Evolutionary conservation across 1,284 basidiomycete genomes (phyloP).

Genomic region (Thelephora terrestris): DNA sequence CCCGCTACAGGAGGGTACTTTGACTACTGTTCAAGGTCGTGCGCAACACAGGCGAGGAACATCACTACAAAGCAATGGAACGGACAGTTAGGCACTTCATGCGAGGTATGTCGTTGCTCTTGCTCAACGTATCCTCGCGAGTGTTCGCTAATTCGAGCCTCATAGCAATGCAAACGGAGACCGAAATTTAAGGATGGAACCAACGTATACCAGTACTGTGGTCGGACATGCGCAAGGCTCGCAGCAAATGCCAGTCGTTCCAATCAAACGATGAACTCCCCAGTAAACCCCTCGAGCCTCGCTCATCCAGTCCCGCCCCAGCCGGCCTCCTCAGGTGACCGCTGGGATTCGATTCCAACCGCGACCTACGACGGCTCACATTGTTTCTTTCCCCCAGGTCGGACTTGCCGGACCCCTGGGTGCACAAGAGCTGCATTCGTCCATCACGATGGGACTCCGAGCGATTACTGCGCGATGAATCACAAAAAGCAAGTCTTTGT

Average conservation of each 20-base stretch:
- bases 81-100: background rate
- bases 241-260: conserved; percentile 14
- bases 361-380: no score
- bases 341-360: no score
- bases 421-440: conserved; percentile 30
- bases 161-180: conserved; percentile 35
- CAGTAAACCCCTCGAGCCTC: background rate
- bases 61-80: background rate
- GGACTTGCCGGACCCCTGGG: conserved; percentile 38
- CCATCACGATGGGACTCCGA: conserved; percentile 22
- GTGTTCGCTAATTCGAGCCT: background rate
- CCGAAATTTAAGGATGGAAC: conserved; percentile 45
- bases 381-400: conserved; percentile 36
- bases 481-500: conserved; percentile 41
- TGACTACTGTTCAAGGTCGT: background rate
- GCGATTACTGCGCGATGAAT: conserved; percentile 36
- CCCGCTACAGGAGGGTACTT: conserved; percentile 10
- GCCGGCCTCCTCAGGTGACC: no score
- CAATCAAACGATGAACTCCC: background rate
- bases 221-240: conserved; percentile 45
- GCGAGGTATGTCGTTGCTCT: background rate
- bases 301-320: no score
- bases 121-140: background rate
- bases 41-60: no score
- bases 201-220: conserved; percentile 42